Conservation (phyloP, 352 stramenopile genomes). For the Phytophthora podocarpi region DNA sequence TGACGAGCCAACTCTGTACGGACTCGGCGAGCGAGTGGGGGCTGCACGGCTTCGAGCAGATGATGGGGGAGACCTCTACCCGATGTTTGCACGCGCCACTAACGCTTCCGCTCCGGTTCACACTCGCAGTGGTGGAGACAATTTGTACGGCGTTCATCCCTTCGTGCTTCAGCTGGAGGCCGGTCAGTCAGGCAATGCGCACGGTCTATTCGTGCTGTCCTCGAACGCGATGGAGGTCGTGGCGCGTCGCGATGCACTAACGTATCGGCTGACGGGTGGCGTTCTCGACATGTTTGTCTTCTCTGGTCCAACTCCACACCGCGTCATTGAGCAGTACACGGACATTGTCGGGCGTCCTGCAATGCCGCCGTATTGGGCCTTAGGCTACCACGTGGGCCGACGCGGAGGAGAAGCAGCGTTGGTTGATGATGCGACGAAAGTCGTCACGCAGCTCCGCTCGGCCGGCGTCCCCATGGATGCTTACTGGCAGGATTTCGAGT, state of each 20-base stretch:
- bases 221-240: conserved; percentile 90
- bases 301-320: conserved; percentile 49
- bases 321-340: conserved; percentile 81
- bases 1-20: conserved; percentile 59
- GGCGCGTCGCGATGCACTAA: conserved; percentile 61
- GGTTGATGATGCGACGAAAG: conserved; percentile 28
- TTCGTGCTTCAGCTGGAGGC: conserved; percentile 76
- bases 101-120: conserved; percentile 31
- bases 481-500: conserved; percentile 80
- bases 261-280: conserved; percentile 80
- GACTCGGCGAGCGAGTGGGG: conserved; percentile 72
- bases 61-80: conserved; percentile 63
- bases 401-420: conserved; percentile 26
- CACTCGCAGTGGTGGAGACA: conserved; percentile 55
- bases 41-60: conserved; percentile 46
- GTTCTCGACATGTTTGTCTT: conserved; percentile 87
- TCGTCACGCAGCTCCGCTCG: conserved; percentile 39
- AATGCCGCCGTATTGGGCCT: conserved; percentile 85
- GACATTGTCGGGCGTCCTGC: conserved; percentile 69
- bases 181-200: conserved; percentile 43
- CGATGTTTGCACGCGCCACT: conserved; percentile 57
- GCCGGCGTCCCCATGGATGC: conserved; percentile 74
- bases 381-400: conserved; percentile 84
- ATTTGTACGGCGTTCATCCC: conserved; percentile 82
- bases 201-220: conserved; percentile 82